Evolutionary conservation across 441 rosid species (phyloP), one percentile per base, ranked within the genome.

Genomic region (Pelargonium fulgidum): DNA sequence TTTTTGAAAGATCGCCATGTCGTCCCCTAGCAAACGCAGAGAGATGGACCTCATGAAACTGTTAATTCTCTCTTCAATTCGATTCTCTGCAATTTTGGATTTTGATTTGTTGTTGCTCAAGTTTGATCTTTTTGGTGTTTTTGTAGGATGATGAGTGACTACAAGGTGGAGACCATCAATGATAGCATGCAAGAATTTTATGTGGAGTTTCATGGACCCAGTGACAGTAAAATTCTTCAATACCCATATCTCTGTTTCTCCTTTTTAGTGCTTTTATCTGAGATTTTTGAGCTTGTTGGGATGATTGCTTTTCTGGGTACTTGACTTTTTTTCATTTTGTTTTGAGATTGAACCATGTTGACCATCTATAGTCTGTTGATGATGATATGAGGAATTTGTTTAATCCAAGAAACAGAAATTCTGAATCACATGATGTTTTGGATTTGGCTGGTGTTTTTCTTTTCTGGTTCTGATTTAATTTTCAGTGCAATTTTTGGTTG

Each of bases 41-140:
- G 90, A 85, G 78, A 87, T 83, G 90, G 92, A 87, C 70, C 81
- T 85, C 83, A 87, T 84, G 92, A 87, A 87, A 61, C 85, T 87
- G 92, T 87, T 79, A 72, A 33, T 6, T 48, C 11, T 41, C 47
- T 22, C 19, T 50, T 50, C 58, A 16, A 39, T 54, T 16, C 62
- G 11, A 39, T 62, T 22, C 19, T 6, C 24, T 44, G 58, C 71
- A 58, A 63, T 72, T 45, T 81, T 67, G 74, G 19, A 3, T 50
- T 50, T 50, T 73, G 69, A 77, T 66, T 77, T 66, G 56, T 47
- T 36, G 62, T 72, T 63, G 62, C 47, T 41, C 58, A 14, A 50
- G 17, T 14, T 50, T 50, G 58, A 14, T 50, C 58, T 50, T 3
- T 2, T 50, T 13, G 14, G 13, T 50, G n/a, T 50, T 3, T 13